These are phyloP conservation scores for Oenanthe sinensis DNA, from an alignment of 129 eudicot species.

Conservation along the genomic window DNA sequence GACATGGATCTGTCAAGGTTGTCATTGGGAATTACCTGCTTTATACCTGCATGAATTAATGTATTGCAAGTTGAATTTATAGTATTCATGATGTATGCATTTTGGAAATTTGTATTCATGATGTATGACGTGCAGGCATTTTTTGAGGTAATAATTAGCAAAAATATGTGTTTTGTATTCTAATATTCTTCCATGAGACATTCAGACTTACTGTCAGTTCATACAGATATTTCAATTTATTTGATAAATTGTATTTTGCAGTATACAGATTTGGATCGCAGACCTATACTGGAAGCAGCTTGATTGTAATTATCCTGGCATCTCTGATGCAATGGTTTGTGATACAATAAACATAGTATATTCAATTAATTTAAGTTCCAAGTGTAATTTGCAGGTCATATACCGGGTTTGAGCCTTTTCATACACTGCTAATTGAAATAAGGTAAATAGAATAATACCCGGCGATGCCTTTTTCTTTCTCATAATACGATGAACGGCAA, in stretches of 20 bases:
- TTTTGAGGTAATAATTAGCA: background rate
- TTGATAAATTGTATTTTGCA: conserved; percentile 19
- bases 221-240: background rate
- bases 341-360: background rate
- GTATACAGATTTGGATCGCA: conserved; percentile 89
- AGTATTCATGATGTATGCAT: too few relatives aligned
- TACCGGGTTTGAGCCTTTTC: background rate
- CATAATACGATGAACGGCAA: background rate
- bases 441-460: background rate
- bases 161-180: background rate
- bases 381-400: background rate
- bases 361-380: background rate
- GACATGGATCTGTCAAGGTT: too few relatives aligned
- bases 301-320: conserved; percentile 78
- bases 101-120: too few relatives aligned
- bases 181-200: background rate
- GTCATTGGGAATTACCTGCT: too few relatives aligned
- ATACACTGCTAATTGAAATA: background rate
- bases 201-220: background rate
- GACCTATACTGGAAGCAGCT: conserved; percentile 97
- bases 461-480: background rate
- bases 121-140: too few relatives aligned
- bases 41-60: too few relatives aligned
- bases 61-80: too few relatives aligned
- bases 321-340: conserved; percentile 71